Percentiles rank a stretch among this genome's conserved stretches.
phyloP scores from a whole-genome alignment of 2,329 filamentous ascomycete genomes.

The Madurella fahalii region DNA sequence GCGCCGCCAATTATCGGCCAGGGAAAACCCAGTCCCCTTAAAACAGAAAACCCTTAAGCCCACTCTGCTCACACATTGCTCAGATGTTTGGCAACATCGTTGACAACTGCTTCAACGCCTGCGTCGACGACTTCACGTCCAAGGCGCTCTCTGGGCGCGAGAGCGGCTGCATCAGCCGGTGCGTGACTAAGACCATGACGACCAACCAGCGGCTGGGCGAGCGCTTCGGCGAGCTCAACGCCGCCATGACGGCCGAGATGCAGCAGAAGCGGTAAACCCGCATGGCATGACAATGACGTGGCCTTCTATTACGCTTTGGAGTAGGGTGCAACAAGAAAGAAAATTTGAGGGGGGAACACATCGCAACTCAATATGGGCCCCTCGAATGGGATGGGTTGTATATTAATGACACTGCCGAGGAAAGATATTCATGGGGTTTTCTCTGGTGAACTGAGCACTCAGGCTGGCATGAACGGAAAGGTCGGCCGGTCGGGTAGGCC shows the following conservation, averaged over 20 bases:
- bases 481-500: not conserved
- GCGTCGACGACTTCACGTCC: slow-evolving; percentile 97
- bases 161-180: slow-evolving; percentile 87
- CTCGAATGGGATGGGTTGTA: not conserved
- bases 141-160: slow-evolving; percentile 87
- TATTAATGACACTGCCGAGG: not conserved
- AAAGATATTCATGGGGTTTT: not conserved
- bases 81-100: slow-evolving; percentile 65
- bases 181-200: slow-evolving; percentile 95
- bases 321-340: not conserved
- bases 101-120: slow-evolving; percentile 91
- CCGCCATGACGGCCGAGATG: slow-evolving; percentile 54
- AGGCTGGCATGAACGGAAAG: not conserved
- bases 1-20: slow-evolving; percentile 34
- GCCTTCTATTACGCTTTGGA: not conserved
- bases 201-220: slow-evolving; percentile 85
- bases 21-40: not conserved
- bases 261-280: slow-evolving; percentile 38
- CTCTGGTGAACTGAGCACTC: too few species aligned
- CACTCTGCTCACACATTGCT: not conserved
- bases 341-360: too few species aligned
- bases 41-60: not conserved
- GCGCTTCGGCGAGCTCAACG: slow-evolving; percentile 73
- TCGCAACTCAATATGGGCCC: not conserved
- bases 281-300: not conserved